Percentiles rank a stretch among this genome's conserved stretches.
Conservation (phyloP, 2,329 filamentous ascomycete species). For the Furcasterigmium furcatum region DNA sequence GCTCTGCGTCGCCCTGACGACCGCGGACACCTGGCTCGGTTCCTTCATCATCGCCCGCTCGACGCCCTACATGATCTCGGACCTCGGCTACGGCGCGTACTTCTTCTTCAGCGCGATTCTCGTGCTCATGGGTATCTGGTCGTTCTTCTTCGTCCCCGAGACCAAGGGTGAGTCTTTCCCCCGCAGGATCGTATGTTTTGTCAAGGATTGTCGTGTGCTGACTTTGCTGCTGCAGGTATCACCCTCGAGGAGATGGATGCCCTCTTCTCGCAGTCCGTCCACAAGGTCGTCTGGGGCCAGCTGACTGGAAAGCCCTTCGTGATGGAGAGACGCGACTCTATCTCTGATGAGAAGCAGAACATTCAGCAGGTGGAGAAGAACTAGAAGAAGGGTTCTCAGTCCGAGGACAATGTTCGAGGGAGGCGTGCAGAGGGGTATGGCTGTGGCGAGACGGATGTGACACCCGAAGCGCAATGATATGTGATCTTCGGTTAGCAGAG, state of each 20-base stretch:
- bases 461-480: too few relatives aligned
- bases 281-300: conserved; percentile 25
- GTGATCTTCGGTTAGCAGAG: too few relatives aligned
- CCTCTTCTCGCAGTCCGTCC: conserved; percentile 23
- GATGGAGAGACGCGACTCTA: conserved; percentile 5
- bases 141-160: conserved; percentile 48
- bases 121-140: conserved; percentile 40
- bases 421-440: too few relatives aligned
- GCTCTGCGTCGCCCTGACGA: conserved; percentile 28
- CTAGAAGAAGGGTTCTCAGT: neutral
- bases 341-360: conserved; percentile 8
- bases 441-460: too few relatives aligned
- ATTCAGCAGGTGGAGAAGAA: neutral
- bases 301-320: conserved; percentile 10
- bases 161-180: conserved; percentile 39
- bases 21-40: conserved; percentile 32
- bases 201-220: neutral
- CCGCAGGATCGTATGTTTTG: too few relatives aligned
- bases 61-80: conserved; percentile 36
- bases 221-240: conserved; percentile 19
- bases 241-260: conserved; percentile 45
- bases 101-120: conserved; percentile 49
- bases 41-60: conserved; percentile 35
- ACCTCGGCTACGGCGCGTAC: conserved; percentile 45
- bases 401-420: neutral